phyloP scores from a whole-genome alignment of 2,329 filamentous ascomycete species.

The Calonectria pseudoreteaudii region DNA sequence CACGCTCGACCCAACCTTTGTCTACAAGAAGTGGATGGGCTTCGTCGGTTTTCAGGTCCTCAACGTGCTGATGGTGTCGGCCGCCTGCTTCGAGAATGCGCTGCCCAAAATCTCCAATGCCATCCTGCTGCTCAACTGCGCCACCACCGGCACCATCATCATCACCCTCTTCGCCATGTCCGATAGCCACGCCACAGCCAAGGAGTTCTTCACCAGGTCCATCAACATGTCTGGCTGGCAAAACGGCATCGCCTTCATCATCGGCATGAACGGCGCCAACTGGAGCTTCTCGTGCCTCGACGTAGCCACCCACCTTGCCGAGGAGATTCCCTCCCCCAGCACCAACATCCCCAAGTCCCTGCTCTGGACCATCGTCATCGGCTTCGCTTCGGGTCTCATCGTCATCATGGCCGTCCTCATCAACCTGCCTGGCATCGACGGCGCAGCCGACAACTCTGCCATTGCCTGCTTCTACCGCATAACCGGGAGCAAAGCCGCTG shows the following conservation, averaged over 20 bases:
- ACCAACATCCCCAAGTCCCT: slow-evolving; percentile 40
- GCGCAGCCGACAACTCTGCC: slow-evolving; percentile 35
- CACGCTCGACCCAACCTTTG: slow-evolving; percentile 38
- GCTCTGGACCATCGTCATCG: slow-evolving; percentile 40
- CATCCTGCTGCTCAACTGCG: slow-evolving; percentile 42
- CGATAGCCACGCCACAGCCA: slow-evolving; percentile 23
- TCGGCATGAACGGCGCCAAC: slow-evolving; percentile 44
- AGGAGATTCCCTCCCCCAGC: slow-evolving; percentile 44
- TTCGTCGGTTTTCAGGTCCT: slow-evolving; percentile 43
- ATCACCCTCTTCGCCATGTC: slow-evolving; percentile 44
- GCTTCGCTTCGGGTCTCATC: slow-evolving; percentile 35
- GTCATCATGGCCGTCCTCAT: slow-evolving; percentile 36
- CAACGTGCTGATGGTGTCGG: slow-evolving; percentile 35
- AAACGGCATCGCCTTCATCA: slow-evolving; percentile 44
- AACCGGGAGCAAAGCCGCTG: slow-evolving; percentile 36
- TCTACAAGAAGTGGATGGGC: slow-evolving; percentile 43
- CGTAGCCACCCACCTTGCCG: slow-evolving; percentile 42
- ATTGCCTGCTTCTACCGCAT: slow-evolving; percentile 38
- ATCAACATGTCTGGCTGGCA: slow-evolving; percentile 42
- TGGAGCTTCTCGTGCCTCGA: slow-evolving; percentile 47
- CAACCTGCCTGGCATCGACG: slow-evolving; percentile 33
- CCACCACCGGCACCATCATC: slow-evolving; percentile 38
- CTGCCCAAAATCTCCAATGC: slow-evolving; percentile 42
- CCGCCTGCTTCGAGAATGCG: slow-evolving; percentile 38
- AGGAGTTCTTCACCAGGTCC: slow-evolving; percentile 36